These are phyloP conservation scores for Lachnellula willkommii DNA, from an alignment of 2,329 filamentous ascomycete genomes.

Conservation along the genomic window DNA sequence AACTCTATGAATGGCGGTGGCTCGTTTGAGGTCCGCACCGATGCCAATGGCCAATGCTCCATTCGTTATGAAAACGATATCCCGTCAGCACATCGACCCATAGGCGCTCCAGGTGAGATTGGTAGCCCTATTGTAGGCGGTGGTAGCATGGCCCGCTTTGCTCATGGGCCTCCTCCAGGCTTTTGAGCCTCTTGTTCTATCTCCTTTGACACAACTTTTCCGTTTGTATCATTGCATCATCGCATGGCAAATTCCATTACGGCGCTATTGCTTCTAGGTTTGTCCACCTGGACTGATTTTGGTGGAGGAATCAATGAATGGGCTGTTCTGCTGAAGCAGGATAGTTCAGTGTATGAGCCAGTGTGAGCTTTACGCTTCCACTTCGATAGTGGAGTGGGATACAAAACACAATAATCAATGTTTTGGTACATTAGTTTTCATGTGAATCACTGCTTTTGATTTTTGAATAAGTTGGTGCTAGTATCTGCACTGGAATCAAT, in stretches of 20 bases:
- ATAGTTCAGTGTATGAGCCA: slow-evolving; percentile 2
- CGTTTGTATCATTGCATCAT: slow-evolving; percentile 17
- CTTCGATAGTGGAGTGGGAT: slow-evolving; percentile 3
- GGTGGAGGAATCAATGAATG: background rate
- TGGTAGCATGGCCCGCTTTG: slow-evolving; percentile 24
- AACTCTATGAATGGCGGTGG: slow-evolving; percentile 82
- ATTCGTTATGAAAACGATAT: slow-evolving; percentile 54
- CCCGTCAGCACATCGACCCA: slow-evolving; percentile 35
- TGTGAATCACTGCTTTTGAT: too few species aligned
- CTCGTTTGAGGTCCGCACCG: slow-evolving; percentile 57
- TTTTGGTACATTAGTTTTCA: background rate
- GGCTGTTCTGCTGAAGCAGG: slow-evolving; percentile 1
- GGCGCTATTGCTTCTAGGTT: slow-evolving; percentile 10
- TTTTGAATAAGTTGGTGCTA: too few species aligned
- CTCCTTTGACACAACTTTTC: slow-evolving; percentile 3
- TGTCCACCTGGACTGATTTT: background rate
- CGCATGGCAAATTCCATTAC: slow-evolving; percentile 1
- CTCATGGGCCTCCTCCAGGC: slow-evolving; percentile 24
- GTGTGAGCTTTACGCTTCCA: slow-evolving; percentile 7
- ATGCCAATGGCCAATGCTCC: slow-evolving; percentile 20
- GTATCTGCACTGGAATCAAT: too few species aligned
- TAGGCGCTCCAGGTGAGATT: slow-evolving; percentile 62
- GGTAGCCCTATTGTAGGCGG: slow-evolving; percentile 56
- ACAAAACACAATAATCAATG: slow-evolving; percentile 5
- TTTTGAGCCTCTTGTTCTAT: slow-evolving; percentile 14